Evolutionary conservation across 2,329 filamentous ascomycete species (phyloP).

Genomic region (Ceratocystis diversiconidia): DNA sequence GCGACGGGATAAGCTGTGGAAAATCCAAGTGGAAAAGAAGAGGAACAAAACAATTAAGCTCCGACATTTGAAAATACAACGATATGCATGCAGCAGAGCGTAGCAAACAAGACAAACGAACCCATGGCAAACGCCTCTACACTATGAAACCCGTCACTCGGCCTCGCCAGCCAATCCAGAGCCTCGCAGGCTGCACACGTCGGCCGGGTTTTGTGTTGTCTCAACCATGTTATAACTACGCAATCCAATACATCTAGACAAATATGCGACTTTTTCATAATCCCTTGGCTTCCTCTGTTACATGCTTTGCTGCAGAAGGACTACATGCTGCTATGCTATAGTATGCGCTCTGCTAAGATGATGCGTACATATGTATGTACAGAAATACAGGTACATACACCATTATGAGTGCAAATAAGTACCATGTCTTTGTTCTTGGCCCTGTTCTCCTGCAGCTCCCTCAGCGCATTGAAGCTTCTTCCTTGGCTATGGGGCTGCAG

Average conservation of each 20-base stretch:
- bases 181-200: conserved; percentile 13
- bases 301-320: neutral
- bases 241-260: conserved; percentile 23
- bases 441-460: no score
- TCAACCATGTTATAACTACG: conserved; percentile 46
- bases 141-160: conserved; percentile 3
- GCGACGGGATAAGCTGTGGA: no score
- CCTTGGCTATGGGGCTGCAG: neutral
- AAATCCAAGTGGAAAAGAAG: no score
- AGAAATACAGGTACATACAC: no score
- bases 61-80: neutral
- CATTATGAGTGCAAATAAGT: no score
- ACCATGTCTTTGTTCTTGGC: no score
- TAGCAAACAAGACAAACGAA: neutral
- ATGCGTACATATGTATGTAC: neutral
- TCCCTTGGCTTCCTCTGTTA: neutral
- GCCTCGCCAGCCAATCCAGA: conserved; percentile 9
- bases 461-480: neutral
- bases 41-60: neutral
- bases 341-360: neutral
- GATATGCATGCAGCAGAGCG: neutral
- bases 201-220: conserved; percentile 1
- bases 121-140: neutral
- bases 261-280: neutral
- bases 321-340: neutral